Conservation (phyloP, 768 basidiomycete species). For the Mycena pura region DNA sequence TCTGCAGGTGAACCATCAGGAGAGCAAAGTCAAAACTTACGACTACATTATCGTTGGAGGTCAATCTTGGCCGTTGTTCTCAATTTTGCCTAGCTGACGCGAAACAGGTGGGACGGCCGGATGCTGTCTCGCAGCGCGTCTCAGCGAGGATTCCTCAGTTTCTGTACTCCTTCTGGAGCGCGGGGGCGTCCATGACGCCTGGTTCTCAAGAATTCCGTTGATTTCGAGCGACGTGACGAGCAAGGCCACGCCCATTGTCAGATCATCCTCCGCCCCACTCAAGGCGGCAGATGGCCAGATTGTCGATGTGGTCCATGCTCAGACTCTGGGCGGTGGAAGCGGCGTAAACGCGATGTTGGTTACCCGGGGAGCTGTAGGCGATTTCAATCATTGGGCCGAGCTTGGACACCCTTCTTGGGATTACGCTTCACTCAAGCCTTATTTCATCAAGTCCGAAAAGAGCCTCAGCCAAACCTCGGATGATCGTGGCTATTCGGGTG, state of each 20-base stretch:
- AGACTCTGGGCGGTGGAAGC: slow-evolving; percentile 15
- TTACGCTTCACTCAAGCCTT: slow-evolving; percentile 12
- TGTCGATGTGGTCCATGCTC: not conserved
- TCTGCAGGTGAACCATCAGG: not conserved
- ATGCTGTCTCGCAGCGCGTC: slow-evolving; percentile 4
- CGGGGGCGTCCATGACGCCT: slow-evolving; percentile 1
- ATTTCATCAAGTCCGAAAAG: slow-evolving; percentile 18
- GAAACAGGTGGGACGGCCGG: slow-evolving; percentile 7
- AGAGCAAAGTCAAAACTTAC: slow-evolving; percentile 8
- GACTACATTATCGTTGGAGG: slow-evolving; percentile 29
- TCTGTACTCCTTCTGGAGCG: slow-evolving; percentile 14
- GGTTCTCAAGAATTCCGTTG: slow-evolving; percentile 4
- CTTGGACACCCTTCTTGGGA: slow-evolving; percentile 18
- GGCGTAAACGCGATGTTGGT: slow-evolving; percentile 16
- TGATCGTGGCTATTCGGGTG: slow-evolving; percentile 4
- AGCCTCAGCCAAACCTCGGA: not conserved
- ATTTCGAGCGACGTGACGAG: slow-evolving; percentile 12
- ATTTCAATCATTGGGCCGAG: slow-evolving; percentile 23
- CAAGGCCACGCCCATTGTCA: slow-evolving; percentile 7
- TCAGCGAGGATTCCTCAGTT: slow-evolving; percentile 9
- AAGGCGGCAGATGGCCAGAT: not conserved
- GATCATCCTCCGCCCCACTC: not conserved
- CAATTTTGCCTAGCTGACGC: not conserved
- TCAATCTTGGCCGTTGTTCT: not conserved
- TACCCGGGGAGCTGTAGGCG: slow-evolving; percentile 12